Base-by-base conservation (phyloP, 176 grass and related monocot species). In the Carex myosuroides region DNA sequence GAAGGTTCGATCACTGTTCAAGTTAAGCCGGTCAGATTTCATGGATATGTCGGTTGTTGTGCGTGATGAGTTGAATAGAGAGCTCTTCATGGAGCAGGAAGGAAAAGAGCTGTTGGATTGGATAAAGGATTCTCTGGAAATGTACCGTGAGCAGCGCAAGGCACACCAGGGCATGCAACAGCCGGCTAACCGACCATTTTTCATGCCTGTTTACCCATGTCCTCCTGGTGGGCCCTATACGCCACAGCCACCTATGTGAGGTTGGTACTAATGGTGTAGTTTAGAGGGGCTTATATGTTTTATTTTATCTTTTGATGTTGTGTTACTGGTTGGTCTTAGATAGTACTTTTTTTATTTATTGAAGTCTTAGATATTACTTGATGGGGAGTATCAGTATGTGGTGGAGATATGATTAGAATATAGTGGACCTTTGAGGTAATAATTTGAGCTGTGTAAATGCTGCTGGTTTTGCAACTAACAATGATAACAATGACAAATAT, bases 71-170 rank as follows among this genome's bases (percentile, higher is more conserved):
- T 55, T 76, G 44, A 76, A 76, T 53, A 76, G 72, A 76, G 72
- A 76, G 48, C 72, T 76, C 72, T 76, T 76, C 72, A 76, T 76
- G 72, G 72, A 76, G 48, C 72, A 55, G 72, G 72, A 76, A 76
- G 72, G 72, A 20, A 76, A 76, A 16, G 72, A 76, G 6, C 13
- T 76, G 21, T 76, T 55, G 21, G 22, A 76, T 17, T 76, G 72
- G 72, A 76, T 76, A 17, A 53, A 54, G 72, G 72, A 76, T 56
- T 76, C 72, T 54, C 22, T 76, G 20, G 48, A 55, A 32, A 54
- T 3, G 8, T 76, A 76, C 48, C 72, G 72, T 30, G 44, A 76
- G 22, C 72, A 76, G 72, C 21, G 72, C 48, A 76, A 76, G 22
- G 48, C 48, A 50, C 18, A 52, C 4, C 42, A 74, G n/a, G 42